Evolutionary conservation across 2,329 filamentous ascomycete genomes (phyloP).

Genomic region (Whalleya microplaca): DNA sequence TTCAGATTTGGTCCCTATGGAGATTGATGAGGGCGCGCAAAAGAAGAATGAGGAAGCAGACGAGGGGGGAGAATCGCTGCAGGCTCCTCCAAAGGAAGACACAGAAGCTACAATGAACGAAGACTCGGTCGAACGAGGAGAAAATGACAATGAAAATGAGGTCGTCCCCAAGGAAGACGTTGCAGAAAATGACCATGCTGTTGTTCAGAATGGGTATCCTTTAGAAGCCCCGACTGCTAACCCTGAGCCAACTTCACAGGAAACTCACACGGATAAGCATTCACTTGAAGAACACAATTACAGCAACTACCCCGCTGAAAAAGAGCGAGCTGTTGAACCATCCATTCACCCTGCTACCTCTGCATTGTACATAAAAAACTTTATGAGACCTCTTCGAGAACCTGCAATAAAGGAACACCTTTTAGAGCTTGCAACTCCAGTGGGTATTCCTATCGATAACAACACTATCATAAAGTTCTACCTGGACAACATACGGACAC

Average conservation of each 20-base stretch:
- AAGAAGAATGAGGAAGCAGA: conserved; percentile 9
- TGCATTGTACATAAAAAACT: conserved; percentile 85
- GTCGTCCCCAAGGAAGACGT: background rate
- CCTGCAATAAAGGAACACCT: conserved; percentile 71
- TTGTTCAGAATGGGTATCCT: conserved; percentile 11
- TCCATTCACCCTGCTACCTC: conserved; percentile 73
- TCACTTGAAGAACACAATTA: conserved; percentile 25
- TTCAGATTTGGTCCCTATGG: conserved; percentile 6
- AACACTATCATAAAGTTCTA: conserved; percentile 70
- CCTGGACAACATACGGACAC: conserved; percentile 83
- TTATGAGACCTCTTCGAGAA: conserved; percentile 83
- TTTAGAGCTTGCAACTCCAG: conserved; percentile 66
- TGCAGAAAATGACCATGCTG: conserved; percentile 3
- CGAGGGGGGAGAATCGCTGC: background rate
- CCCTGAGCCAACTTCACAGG: conserved; percentile 15
- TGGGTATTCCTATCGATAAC: conserved; percentile 52
- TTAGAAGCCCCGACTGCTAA: conserved; percentile 22
- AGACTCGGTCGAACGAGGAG: conserved; percentile 2
- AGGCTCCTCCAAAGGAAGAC: conserved; percentile 18
- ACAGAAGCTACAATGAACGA: conserved; percentile 15
- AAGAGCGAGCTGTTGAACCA: conserved; percentile 49
- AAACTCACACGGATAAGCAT: conserved; percentile 24
- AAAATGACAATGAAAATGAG: conserved; percentile 5
- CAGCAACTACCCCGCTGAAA: conserved; percentile 20
- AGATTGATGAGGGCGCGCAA: conserved; percentile 2